Base-by-base conservation (phyloP, 2,329 filamentous ascomycete species). In the Fusarium sp. region DNA sequence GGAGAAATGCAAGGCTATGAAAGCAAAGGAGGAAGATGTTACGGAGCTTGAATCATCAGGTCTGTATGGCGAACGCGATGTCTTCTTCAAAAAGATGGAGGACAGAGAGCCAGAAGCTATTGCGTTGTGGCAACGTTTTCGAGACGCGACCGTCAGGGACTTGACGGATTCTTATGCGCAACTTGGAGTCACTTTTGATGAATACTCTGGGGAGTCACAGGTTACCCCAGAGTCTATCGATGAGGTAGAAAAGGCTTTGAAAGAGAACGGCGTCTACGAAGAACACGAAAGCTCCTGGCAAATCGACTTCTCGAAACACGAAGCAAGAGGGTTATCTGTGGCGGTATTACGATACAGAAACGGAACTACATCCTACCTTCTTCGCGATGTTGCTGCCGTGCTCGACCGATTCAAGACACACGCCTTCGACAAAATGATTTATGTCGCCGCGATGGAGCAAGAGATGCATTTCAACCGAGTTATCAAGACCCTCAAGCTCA, bases 391-490 rank as follows among this genome's bases (percentile, higher is more conserved):
- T 61, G 90, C 89, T 64, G 90, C 92, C 61, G 86, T 91, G 11
- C 79, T 93, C 42, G 86, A 89, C 70, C 86, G 91, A 41, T 74
- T 85, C 55, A 84, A 88, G 37, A 84, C 85, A 68, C 86, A 87
- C 77, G 74, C 86, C 2, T 93, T 93, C 73, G 91, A 94, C 80
- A 88, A 92, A 75, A 93, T 94, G 91, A 91, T 94, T 46, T 94
- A 94, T 74, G 91, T 94, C 7, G 89, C 93, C 24, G 90, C 91
- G 0, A 88, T 87, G 34, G 87, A 91, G 70, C 91, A 94, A 76
- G 91, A 92, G 72, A 84, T 92, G 47, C 91, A 94, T 75, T 85
- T 94, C 49, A 88, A 89, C 67, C 90, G 93, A 75, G 83, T 94
- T 11, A 91, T 92, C 83, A 93, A 92, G 59, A 76, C 78, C 0